A percentile compares a stretch with the other conserved stretches of the same genome.
Evolutionary conservation across 176 grass and related monocot species (phyloP).

Genomic region (Cenchrus fungigraminus): DNA sequence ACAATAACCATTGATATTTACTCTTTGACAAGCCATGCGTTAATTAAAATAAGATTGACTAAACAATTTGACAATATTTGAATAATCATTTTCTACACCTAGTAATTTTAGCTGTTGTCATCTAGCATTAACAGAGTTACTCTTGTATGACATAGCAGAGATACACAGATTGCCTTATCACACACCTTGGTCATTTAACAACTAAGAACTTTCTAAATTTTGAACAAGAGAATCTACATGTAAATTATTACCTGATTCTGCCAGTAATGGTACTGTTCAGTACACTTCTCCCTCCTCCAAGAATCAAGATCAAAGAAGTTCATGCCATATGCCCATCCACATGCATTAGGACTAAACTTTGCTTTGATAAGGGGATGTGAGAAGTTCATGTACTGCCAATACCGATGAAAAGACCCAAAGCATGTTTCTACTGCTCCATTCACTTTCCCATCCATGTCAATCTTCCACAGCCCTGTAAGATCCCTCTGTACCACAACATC

Average conservation of each 20-base stretch:
- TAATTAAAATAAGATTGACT: conserved; percentile 9
- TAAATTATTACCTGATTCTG: conserved; percentile 76
- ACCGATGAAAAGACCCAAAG: conserved; percentile 97
- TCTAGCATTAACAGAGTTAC: background rate
- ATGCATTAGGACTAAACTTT: conserved; percentile 87
- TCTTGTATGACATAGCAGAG: background rate
- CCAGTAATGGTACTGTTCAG: conserved; percentile 98
- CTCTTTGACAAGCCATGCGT: background rate
- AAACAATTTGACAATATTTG: background rate
- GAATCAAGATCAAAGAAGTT: conserved; percentile 96
- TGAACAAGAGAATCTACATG: background rate
- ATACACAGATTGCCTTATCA: background rate
- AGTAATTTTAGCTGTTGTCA: background rate
- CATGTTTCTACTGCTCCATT: conserved; percentile 99
- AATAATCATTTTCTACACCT: conserved; percentile 1
- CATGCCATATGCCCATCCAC: conserved; percentile 99
- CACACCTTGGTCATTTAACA: conserved; percentile 19
- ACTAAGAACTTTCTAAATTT: conserved; percentile 11
- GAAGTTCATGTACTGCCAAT: conserved; percentile 98
- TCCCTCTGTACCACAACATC: conserved; percentile 94
- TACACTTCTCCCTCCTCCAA: conserved; percentile 93
- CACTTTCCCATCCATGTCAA: conserved; percentile 98
- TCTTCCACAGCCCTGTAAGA: conserved; percentile 90
- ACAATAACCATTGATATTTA: background rate
- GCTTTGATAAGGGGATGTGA: conserved; percentile 93